These are phyloP conservation scores for Colletotrichum caudatum DNA, from an alignment of 2,329 filamentous ascomycete genomes.

Conservation along the genomic window DNA sequence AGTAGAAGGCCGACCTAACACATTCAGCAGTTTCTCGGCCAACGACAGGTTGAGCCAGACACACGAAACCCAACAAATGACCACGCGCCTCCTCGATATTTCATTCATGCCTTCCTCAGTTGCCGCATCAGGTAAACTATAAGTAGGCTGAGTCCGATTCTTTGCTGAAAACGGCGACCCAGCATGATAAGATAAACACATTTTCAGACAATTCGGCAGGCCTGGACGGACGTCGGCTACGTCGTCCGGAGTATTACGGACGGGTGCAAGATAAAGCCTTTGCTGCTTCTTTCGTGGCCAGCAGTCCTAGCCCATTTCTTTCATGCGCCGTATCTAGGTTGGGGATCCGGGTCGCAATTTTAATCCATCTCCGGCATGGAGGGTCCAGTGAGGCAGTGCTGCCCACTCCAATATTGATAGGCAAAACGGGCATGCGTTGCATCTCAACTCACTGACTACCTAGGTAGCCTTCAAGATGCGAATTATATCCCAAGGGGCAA, in stretches of 20 bases:
- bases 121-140: neutral
- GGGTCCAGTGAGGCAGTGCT: constrained; percentile 32
- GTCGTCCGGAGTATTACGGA: neutral
- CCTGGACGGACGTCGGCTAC: too few relatives aligned
- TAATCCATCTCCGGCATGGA: constrained; percentile 14
- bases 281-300: neutral
- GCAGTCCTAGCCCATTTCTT: neutral
- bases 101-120: neutral
- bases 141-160: neutral
- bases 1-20: neutral
- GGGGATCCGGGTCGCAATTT: neutral
- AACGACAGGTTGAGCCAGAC: neutral
- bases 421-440: constrained; percentile 7
- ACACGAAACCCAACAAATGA: neutral
- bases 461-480: neutral
- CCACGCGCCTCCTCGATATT: neutral
- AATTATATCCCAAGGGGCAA: neutral
- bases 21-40: neutral
- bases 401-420: constrained; percentile 23
- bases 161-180: neutral
- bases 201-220: neutral
- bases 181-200: neutral
- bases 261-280: neutral
- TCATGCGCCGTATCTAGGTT: neutral
- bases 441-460: constrained; percentile 2